Conservation (phyloP, 805 yeast genomes). For the Saccharomycopsis olivae region DNA sequence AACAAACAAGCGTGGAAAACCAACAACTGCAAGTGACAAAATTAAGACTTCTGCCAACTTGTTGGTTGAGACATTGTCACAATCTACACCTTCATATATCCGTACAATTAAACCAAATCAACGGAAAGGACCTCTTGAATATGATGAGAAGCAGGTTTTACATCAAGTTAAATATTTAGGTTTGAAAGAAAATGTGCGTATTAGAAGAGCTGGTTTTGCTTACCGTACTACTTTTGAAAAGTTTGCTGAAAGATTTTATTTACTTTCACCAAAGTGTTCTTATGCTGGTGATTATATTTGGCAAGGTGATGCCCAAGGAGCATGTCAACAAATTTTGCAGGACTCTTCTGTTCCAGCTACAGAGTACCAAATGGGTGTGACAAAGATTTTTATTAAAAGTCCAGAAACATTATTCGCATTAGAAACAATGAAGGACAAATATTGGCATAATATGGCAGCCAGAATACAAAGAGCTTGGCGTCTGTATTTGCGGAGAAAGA, state of each 20-base stretch:
- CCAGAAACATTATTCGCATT: slow-evolving; percentile 94
- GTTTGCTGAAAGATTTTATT: slow-evolving; percentile 87
- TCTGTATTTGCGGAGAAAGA: slow-evolving; percentile 65
- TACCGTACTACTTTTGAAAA: slow-evolving; percentile 94
- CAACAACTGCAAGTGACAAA: slow-evolving; percentile 94
- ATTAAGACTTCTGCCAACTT: slow-evolving; percentile 87
- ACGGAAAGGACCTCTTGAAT: slow-evolving; percentile 81
- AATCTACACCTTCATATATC: slow-evolving; percentile 90
- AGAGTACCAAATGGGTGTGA: slow-evolving; percentile 86
- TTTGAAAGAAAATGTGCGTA: slow-evolving; percentile 91
- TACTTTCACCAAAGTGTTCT: slow-evolving; percentile 79
- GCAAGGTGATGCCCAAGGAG: slow-evolving; percentile 48
- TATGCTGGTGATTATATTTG: slow-evolving; percentile 78
- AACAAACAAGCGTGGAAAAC: slow-evolving; percentile 63
- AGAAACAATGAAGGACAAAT: slow-evolving; percentile 92
- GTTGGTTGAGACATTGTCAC: slow-evolving; percentile 78
- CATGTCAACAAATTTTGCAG: slow-evolving; percentile 39
- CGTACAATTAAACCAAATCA: slow-evolving; percentile 97
- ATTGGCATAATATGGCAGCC: slow-evolving; percentile 98
- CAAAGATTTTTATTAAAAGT: slow-evolving; percentile 89
- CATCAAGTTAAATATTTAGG: slow-evolving; percentile 96
- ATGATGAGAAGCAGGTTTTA: slow-evolving; percentile 77
- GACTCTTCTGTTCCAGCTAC: slow-evolving; percentile 61
- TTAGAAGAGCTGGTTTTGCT: slow-evolving; percentile 98
- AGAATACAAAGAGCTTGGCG: slow-evolving; percentile 97